Base-by-base conservation (phyloP, 2,329 filamentous ascomycete species). In the Hypoxylon sp. region DNA sequence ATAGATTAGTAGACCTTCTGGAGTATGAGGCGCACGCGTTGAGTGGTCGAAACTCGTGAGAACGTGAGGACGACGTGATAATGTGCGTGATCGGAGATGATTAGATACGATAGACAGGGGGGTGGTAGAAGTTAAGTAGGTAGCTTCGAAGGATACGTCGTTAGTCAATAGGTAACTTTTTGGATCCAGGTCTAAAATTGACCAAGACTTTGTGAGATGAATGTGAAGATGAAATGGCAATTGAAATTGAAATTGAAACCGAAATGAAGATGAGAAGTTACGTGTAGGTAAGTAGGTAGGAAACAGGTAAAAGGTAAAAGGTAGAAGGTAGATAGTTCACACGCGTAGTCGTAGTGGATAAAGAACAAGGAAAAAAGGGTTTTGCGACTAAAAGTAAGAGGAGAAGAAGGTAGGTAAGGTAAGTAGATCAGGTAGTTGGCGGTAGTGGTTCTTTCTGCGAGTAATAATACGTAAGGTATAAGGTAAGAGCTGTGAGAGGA, bases 71-170 rank as follows among this genome's bases (percentile, higher is more conserved):
- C 34, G 29, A 42, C 34, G 56, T 56, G 46, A 56, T 45, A 51
- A 44, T 38, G 27, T 53, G 56, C 56, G 56, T 36, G 52, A 57
- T 59, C 56, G 53, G 49, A 59, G 52, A 59, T 53, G 45, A 57
- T 36, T 42, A 35, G 26, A 52, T 51, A 45, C 35, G 21, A 50
- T 19, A 9, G 20, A 37, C 44, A 43, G 27, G 44, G 48, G n/a
- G 32, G 35, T 42, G 27, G 45, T 51, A 51, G 46, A 44, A 20
- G 41, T 38, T 40, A 50, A 45, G 31, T 25, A 44, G 15, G 46
- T 48, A 20, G 41, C 42, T 40, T 53, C 45, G 31, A 26, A 44
- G 15, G 41, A 27, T 12, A 38, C 36, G 46, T 45, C 34, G 26
- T 53, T 38, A 43, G 31, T 46, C n/a, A 50, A 53, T 47, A 25